Percentiles rank a stretch among this genome's conserved stretches.
phyloP scores from a whole-genome alignment of 768 basidiomycete genomes.

The Hebeloma cylindrosporum region DNA sequence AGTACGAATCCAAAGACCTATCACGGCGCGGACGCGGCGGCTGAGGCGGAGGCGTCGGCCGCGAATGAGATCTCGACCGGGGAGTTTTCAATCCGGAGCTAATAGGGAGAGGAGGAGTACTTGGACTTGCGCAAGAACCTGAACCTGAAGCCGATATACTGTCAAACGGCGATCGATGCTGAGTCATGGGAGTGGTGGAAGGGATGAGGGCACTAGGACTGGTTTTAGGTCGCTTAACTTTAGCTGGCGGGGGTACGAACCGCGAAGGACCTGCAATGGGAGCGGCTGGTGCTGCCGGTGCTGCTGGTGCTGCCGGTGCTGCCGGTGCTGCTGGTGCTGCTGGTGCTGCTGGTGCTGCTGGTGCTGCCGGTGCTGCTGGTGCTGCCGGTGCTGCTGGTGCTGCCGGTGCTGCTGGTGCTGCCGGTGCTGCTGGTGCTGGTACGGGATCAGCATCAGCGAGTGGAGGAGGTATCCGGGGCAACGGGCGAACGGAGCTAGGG shows the following conservation, averaged over 20 bases:
- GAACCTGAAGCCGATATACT: constrained; percentile 23
- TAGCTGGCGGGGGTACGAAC: not conserved
- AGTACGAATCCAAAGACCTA: too few relatives aligned
- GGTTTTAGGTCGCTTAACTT: constrained; percentile 24
- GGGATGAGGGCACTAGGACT: constrained; percentile 17
- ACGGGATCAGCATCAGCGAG: constrained; percentile 9
- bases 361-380: too few relatives aligned
- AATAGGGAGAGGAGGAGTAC: constrained; percentile 4
- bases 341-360: too few relatives aligned
- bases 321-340: too few relatives aligned
- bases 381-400: too few relatives aligned
- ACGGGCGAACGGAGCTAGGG: constrained; percentile 21
- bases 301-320: too few relatives aligned
- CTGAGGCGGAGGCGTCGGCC: too few relatives aligned
- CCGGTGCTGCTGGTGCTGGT: too few relatives aligned
- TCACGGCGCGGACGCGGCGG: constrained; percentile 7
- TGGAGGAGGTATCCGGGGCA: constrained; percentile 24
- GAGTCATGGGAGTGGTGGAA: not conserved
- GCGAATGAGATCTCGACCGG: constrained; percentile 6
- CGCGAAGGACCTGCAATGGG: not conserved
- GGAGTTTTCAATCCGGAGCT: not conserved
- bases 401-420: not conserved
- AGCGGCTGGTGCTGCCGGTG: not conserved
- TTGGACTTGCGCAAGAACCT: not conserved
- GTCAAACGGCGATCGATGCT: constrained; percentile 10